A percentile compares a stretch with the other conserved stretches of the same genome.
phyloP scores from a whole-genome alignment of 108 stramenopile genomes.

The Cyclostephanos tholiformis region DNA sequence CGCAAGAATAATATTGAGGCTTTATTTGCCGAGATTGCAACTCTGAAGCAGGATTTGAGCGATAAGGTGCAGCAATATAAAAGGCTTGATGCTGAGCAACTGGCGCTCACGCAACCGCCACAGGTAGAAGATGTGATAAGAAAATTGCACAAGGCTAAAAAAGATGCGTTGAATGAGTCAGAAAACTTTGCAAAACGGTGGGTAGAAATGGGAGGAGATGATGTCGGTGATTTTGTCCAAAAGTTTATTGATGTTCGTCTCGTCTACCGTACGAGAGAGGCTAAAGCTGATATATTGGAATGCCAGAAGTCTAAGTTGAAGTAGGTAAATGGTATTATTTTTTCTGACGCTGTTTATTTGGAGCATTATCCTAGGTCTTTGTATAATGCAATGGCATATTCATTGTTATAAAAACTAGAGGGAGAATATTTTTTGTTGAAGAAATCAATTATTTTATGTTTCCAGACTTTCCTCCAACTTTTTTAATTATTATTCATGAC shows the following conservation, averaged over 20 bases:
- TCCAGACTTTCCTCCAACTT: too few species aligned
- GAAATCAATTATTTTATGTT: too few species aligned
- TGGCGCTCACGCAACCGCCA: slow-evolving; percentile 54
- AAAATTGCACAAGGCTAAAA: slow-evolving; percentile 61
- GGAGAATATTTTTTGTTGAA: too few species aligned
- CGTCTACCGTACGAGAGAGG: slow-evolving; percentile 71
- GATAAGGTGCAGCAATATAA: slow-evolving; percentile 53
- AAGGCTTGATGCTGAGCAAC: slow-evolving; percentile 56
- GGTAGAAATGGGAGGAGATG: slow-evolving; percentile 56
- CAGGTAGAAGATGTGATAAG: slow-evolving; percentile 40
- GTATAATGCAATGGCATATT: too few species aligned
- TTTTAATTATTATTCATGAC: too few species aligned
- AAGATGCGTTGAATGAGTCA: slow-evolving; percentile 64
- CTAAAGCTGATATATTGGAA: slow-evolving; percentile 52
- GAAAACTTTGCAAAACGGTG: slow-evolving; percentile 74
- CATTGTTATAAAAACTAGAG: too few species aligned
- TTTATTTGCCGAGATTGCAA: slow-evolving; percentile 39
- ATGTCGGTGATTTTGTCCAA: slow-evolving; percentile 58
- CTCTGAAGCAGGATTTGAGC: slow-evolving; percentile 47
- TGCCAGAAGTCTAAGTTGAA: not conserved
- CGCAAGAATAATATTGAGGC: slow-evolving; percentile 48
- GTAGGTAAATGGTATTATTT: too few species aligned
- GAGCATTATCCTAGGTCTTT: too few species aligned
- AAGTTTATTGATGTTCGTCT: slow-evolving; percentile 63
- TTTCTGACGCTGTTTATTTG: too few species aligned